Evolutionary conservation across 2,329 filamentous ascomycete species (phyloP), one percentile per base, ranked within the genome.

Genomic region (Ceratocystis albifundus): DNA sequence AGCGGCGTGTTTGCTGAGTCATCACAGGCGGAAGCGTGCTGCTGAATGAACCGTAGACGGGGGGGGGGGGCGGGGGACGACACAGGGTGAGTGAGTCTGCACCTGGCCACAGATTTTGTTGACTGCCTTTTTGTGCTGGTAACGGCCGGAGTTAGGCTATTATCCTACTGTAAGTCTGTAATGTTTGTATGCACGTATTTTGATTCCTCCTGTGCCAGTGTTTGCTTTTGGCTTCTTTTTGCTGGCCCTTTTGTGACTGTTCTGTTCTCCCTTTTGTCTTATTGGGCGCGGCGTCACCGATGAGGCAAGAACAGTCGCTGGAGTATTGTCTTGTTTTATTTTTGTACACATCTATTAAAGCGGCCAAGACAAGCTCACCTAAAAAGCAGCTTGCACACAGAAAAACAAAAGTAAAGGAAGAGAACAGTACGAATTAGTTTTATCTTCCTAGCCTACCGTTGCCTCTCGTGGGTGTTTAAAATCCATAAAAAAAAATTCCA

Each of bases 211-310:
- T 41, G 36, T 41, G 36, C 36, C 36, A 15, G 36, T 15, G 10
- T 41, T 41, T 12, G 10, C 36, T 12, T 41, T 41, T 1, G 12
- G 36, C 3, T 41, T 20, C 28, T n/a, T 59, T 25, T 59, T n/a
- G 28, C 5, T 3, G 20, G 28, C 17, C 20, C 17, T 15, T 15
- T 57, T 32, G 20, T 36, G 6, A 8, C 30, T 59, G 55, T n/a
- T 30, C 30, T 59, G 55, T n/a, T 30, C 32, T 36, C 17, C 28
- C 12, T n/a, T 59, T 28, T 36, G 12, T 59, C n/a, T n/a, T 32
- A 30, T 59, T 28, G 55, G 15, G 4, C n/a, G 17, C 55, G 55
- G 55, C 55, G 32, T 59, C 55, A 36, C 55, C 55, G 55, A 59
- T 28, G 55, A 8, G 28, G 22, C 55, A 36, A 32, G 55, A 59